Conservation (phyloP, 2,329 filamentous ascomycete species). For the Stachybotrys chartarum region DNA sequence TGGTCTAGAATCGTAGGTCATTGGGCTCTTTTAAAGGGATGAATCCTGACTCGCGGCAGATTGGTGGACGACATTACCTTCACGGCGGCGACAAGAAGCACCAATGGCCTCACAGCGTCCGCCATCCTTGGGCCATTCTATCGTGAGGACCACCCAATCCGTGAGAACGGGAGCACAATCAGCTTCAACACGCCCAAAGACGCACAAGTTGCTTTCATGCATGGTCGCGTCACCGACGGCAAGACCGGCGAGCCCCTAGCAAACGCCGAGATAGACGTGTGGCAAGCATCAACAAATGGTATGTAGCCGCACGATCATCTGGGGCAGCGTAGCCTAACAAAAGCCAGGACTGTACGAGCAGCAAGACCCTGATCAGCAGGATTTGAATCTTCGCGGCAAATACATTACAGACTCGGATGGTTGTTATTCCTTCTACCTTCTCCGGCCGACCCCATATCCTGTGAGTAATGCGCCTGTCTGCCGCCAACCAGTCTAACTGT, state of each 20-base stretch:
- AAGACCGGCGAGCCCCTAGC: conserved; percentile 57
- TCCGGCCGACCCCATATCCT: conserved; percentile 52
- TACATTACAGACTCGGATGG: conserved; percentile 62
- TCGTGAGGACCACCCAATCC: conserved; percentile 62
- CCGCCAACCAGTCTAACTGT: background rate
- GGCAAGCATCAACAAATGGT: conserved; percentile 72
- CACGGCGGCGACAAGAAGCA: conserved; percentile 39
- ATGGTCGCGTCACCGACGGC: conserved; percentile 51
- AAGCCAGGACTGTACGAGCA: conserved; percentile 55
- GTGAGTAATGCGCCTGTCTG: conserved; percentile 13
- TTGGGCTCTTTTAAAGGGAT: too few relatives aligned
- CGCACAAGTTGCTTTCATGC: conserved; percentile 52
- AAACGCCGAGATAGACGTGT: conserved; percentile 64
- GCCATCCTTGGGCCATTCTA: conserved; percentile 84
- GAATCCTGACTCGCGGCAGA: conserved; percentile 16
- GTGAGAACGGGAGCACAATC: conserved; percentile 64
- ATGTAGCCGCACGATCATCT: conserved; percentile 8
- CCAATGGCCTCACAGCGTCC: conserved; percentile 55
- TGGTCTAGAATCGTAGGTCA: conserved; percentile 59
- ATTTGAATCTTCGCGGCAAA: conserved; percentile 67
- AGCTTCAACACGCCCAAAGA: conserved; percentile 42
- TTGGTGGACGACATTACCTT: conserved; percentile 78
- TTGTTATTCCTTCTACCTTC: conserved; percentile 53
- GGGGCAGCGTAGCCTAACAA: background rate
- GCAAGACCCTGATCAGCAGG: conserved; percentile 62